Evolutionary conservation across 345 rosid species (phyloP).

Genomic region (Sisymbrium altissimum): DNA sequence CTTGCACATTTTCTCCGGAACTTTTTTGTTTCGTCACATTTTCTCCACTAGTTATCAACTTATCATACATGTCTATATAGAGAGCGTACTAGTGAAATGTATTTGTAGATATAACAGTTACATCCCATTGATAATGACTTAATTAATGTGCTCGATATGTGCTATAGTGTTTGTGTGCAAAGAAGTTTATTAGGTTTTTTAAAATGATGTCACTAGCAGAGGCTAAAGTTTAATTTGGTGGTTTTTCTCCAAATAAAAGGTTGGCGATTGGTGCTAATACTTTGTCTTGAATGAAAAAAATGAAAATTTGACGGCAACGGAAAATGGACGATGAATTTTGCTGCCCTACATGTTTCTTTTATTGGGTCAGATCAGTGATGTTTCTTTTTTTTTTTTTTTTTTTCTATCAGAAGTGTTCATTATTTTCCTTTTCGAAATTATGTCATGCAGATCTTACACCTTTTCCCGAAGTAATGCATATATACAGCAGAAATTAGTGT

Average conservation of each 20-base stretch:
- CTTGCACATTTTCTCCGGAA: too few species aligned
- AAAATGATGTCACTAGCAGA: background rate
- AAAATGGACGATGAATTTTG: constrained; percentile 1
- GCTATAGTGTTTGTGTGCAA: background rate
- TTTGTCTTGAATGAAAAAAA: constrained; percentile 18
- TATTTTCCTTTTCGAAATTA: background rate
- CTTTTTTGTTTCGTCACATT: too few species aligned
- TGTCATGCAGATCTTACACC: background rate
- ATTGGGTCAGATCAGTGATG: constrained; percentile 18
- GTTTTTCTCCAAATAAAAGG: background rate
- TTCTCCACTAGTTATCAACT: too few species aligned
- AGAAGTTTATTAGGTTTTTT: background rate
- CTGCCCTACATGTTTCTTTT: constrained; percentile 26
- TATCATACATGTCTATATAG: too few species aligned
- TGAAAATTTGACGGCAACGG: background rate
- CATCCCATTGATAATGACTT: too few species aligned
- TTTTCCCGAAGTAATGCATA: background rate
- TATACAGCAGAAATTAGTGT: background rate
- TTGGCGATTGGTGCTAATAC: constrained; percentile 17
- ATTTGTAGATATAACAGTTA: too few species aligned
- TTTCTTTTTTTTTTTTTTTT: background rate
- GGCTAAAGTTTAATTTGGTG: constrained; percentile 27
- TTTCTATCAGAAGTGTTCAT: constrained; percentile 5
- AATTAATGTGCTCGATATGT: too few species aligned
- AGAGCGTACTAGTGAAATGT: too few species aligned